Percentiles rank a stretch among this genome's conserved stretches.
phyloP scores from a whole-genome alignment of 768 basidiomycete species.

The Boletellus ananas region DNA sequence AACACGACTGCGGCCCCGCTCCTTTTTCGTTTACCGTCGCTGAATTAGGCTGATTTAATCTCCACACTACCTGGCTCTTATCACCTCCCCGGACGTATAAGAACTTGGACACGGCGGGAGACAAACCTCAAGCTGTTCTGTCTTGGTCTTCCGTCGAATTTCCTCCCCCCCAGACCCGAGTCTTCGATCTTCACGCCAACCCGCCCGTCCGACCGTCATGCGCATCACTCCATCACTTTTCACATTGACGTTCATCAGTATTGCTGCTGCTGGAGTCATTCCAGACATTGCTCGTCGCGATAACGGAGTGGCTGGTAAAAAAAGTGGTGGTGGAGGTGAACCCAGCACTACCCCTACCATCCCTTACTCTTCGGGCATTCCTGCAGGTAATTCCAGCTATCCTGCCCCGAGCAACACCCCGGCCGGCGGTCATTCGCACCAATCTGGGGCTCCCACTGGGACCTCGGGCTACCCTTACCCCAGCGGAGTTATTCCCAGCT shows the following conservation, averaged over 20 bases:
- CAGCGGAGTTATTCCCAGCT: neutral
- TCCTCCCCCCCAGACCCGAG: neutral
- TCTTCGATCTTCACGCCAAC: neutral
- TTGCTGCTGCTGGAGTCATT: slow-evolving; percentile 4
- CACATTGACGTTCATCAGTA: slow-evolving; percentile 3
- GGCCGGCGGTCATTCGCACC: neutral
- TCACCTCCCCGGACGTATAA: slow-evolving; percentile 7
- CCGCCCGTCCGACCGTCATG: slow-evolving; percentile 5
- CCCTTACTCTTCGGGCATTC: neutral
- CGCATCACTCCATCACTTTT: slow-evolving; percentile 1
- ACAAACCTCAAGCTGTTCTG: neutral
- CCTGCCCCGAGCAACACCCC: neutral
- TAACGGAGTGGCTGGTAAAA: neutral
- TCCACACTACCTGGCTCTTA: neutral
- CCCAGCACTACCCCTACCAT: neutral
- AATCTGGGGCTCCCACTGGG: neutral
- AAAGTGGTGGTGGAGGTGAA: neutral
- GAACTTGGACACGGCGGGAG: neutral
- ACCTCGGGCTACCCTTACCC: neutral
- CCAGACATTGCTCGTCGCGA: neutral
- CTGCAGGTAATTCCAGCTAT: neutral
- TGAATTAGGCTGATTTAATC: neutral
- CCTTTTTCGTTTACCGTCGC: neutral
- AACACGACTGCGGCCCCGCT: slow-evolving; percentile 6
- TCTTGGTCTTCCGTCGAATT: neutral